Evolutionary conservation across 2,329 filamentous ascomycete genomes (phyloP), one percentile per base, ranked within the genome.

Genomic region (Neofusicoccum sp.): DNA sequence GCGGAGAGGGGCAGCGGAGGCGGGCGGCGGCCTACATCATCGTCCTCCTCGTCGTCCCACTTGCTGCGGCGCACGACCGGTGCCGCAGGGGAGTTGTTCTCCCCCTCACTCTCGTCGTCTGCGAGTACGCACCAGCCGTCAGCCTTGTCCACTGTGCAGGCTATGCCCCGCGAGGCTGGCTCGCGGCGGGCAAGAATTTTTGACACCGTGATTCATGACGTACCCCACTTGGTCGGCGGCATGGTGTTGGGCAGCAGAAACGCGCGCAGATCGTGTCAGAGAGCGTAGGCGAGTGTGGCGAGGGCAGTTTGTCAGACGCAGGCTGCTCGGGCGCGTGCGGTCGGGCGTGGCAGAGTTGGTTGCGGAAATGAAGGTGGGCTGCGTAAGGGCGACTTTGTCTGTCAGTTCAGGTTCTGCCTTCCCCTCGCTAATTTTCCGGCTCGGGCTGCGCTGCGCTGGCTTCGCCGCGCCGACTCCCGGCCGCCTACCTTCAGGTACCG

Each of bases 31-130:
- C 58, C 45, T 84, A 93, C 93, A 77, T 96, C 91, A 66, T 93
- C 87, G 60, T 83, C 89, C 76, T 96, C 93, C 75, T 98, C 93
- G 68, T 98, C 93, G 68, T 95, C 92, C 72, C 96, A 96, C 80
- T 95, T 91, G 75, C 84, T 78, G 65, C 84, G 80, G 60, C 78
- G 75, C 45, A 75, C 73, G 11, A 80, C 75, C 51, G 80, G 72
- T 26, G 74, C 75, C 54, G 80, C 76, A 24, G 81, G 75, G 62
- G 79, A 79, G 66, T 79, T 82, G 62, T 75, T 76, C 66, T 82
- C 81, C 67, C 87, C 84, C 64, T 88, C 85, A 64, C 86, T 80
- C 63, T 81, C 79, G 63, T 81, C 79, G 61, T 57, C 56, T 60
- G 62, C 20, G 28, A 60, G 61, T 57, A 49, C 36, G 64, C 58